Evolutionary conservation across 2,329 filamentous ascomycete species (phyloP), one percentile per base, ranked within the genome.

Genomic region (Arthroderma sp.): DNA sequence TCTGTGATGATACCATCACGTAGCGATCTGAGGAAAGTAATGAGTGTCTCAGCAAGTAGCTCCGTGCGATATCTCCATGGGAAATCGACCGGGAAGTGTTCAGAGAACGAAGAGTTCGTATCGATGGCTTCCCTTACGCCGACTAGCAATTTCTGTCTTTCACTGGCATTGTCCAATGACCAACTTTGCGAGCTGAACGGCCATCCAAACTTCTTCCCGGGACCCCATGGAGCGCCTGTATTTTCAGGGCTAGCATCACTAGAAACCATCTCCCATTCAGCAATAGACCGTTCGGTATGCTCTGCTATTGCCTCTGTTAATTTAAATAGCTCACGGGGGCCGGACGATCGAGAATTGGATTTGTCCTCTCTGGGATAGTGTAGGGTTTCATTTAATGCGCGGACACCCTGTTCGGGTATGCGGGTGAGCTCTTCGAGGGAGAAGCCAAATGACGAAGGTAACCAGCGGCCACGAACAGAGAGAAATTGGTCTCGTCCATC

Each of bases 401-500:
- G 86, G 3, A 91, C 89, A 9, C 81, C 81, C 17, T 79, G 77
- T 80, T 91, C 84, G 0, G 93, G 91, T 3, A 96, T 82, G 17
- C 85, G 83, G 54, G 94, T 88, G 7, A 98, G 79, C 66, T 95
- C 91, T 60, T 91, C 86, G n/a, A 98, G 79, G 0, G 87, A 91
- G 38, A 88, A 83, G 0, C 88, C 88, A 53, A 97, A 87, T 64
- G 84, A 87, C 0, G 88, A 89, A 7, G 87, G 86, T 2, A 85
- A 75, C 91, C 93, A 98, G 1, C 73, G 76, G 0, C 81, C 93
- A 23, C 81, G 83, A 0, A 95, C 77, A 0, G 90, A 86, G 39
- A 98, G 82, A 67, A 98, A 98, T 67, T 97, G 87, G 65, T 98
- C 93, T 52, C 90, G 81, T 0, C 94, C 94, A 55, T 86, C 82